Evolutionary conservation across 768 basidiomycete species (phyloP), one percentile per base, ranked within the genome.

Genomic region (Lactifluus echinatus): DNA sequence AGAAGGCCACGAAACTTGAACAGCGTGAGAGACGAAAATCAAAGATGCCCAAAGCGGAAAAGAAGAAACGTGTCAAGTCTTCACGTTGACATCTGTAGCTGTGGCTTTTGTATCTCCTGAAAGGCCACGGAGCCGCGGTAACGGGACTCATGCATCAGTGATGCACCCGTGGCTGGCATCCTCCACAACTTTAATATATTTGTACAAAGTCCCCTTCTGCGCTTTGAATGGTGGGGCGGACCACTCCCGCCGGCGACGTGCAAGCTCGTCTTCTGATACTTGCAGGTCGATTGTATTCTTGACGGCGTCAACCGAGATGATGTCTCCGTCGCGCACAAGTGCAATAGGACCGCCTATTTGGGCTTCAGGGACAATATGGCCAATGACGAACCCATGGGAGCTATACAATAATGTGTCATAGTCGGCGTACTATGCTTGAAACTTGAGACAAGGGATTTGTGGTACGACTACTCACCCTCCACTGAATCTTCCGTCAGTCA

Each of bases 401-500:
- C 93, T 94, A 65, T 56, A 55, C 44, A 33, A 19, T 50, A 62
- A 53, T 42, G 12, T 4, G 21, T 42, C 40, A 46, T 59, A 23
- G 31, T n/a, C 17, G 53, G 44, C 47, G 56, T 56, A 55, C 44
- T 39, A 11, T 63, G 51, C 53, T 39, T 59, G 33, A 33, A 36
- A 53, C 49, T 26, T 40, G n/a, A n/a, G n/a, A n/a, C 47, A 19
- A 28, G 8, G 1, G 12, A 31, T 42, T 17, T 4, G 4, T 34
- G 5, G 23, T 42, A 23, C 43, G 6, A 36, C 12, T 40, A 77
- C 85, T 72, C 66, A 96, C 93, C 94, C 94, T 75, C 94, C 94
- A 69, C 89, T 92, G 77, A 99, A 99, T 63, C 96, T 84, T 50
- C 96, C 96, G 73, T 99, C 95, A 17, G 96, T 99, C 63, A 99